Conservation (phyloP, 306 rosid species). For the Alnus rubra region DNA sequence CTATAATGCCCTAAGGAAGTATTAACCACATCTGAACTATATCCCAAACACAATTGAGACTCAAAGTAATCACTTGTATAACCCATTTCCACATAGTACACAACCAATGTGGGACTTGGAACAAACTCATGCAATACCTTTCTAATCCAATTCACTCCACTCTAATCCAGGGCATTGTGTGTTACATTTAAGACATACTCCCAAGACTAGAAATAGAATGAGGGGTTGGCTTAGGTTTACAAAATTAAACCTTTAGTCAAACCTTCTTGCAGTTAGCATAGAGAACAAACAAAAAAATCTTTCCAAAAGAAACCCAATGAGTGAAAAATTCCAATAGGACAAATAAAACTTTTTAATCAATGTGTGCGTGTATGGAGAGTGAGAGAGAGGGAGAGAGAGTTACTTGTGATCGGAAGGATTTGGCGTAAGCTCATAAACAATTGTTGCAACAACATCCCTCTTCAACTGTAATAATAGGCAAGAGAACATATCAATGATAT, state of each 20-base stretch:
- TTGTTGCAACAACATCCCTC: constrained; percentile 86
- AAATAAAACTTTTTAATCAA: background rate
- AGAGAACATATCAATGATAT: constrained; percentile 19
- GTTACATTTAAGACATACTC: background rate
- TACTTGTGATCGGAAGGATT: constrained; percentile 99
- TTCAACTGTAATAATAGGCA: constrained; percentile 57
- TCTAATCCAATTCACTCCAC: too few species aligned
- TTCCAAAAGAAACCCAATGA: background rate
- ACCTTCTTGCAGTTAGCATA: background rate
- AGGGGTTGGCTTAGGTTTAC: background rate
- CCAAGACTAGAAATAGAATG: background rate
- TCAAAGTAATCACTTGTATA: too few species aligned
- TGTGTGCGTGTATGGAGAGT: background rate
- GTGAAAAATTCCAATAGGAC: background rate
- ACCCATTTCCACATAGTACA: too few species aligned
- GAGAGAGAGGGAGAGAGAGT: constrained; percentile 24
- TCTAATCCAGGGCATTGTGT: background rate
- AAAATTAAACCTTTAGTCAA: background rate
- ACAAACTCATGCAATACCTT: too few species aligned
- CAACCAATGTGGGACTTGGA: too few species aligned
- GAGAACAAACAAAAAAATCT: background rate
- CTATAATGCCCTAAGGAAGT: too few species aligned
- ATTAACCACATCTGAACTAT: too few species aligned
- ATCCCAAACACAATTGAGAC: too few species aligned
- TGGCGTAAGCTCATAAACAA: constrained; percentile 89